phyloP scores from a whole-genome alignment of 768 basidiomycete species.

The Tylopilus vinaceipallidus region DNA sequence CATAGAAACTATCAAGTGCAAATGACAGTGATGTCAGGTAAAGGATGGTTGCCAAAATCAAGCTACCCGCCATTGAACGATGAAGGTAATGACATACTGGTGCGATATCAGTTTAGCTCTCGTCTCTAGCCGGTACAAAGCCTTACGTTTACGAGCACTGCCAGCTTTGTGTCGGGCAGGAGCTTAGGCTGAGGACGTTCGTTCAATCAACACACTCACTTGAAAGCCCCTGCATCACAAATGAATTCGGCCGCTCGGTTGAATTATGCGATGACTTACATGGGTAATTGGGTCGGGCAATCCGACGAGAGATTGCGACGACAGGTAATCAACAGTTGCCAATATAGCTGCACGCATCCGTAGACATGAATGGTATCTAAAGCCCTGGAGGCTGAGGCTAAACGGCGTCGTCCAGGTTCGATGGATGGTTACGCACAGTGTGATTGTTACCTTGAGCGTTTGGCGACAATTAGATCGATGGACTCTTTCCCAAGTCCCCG shows the following conservation, averaged over 20 bases:
- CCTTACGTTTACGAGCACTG: constrained; percentile 1
- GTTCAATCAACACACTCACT: background rate
- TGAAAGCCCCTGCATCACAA: background rate
- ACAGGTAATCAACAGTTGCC: constrained; percentile 1
- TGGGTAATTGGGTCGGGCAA: background rate
- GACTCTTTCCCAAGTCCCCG: background rate
- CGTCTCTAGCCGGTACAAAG: background rate
- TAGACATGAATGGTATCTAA: constrained; percentile 6
- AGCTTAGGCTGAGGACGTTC: background rate
- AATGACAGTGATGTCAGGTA: background rate
- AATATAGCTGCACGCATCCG: constrained; percentile 5
- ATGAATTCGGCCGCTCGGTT: background rate
- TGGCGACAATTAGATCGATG: background rate
- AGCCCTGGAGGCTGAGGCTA: background rate
- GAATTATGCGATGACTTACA: constrained; percentile 1
- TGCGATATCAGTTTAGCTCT: background rate
- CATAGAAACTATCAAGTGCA: constrained; percentile 2
- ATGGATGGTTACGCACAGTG: background rate
- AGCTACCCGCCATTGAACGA: constrained; percentile 3
- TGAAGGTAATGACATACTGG: constrained; percentile 1
- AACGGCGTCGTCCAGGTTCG: background rate
- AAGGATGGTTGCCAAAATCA: background rate
- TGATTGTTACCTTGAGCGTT: background rate
- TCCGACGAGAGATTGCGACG: background rate
- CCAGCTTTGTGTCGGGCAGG: background rate